A percentile compares a stretch with the other conserved stretches of the same genome.
Evolutionary conservation across 176 grass and related monocot genomes (phyloP).

Genomic region (Aegilops bicornis): DNA sequence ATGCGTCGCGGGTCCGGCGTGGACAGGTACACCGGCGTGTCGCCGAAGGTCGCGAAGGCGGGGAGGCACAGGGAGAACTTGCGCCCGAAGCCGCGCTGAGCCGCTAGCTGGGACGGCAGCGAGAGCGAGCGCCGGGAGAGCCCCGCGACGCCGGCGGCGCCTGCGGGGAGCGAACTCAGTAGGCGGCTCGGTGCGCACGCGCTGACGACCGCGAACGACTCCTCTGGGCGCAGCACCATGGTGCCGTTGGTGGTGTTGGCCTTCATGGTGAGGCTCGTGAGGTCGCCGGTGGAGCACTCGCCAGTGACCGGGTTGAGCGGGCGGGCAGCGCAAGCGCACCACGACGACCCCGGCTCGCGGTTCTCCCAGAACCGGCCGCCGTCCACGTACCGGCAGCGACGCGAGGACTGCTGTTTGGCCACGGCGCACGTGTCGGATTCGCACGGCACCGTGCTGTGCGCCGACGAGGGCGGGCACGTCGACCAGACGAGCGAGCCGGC

Average conservation of each 20-base stretch:
- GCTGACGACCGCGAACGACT: conserved; percentile 27
- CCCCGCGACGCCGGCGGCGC: conserved; percentile 51
- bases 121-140: conserved; percentile 34
- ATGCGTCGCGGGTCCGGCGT: too few relatives aligned
- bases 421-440: background rate
- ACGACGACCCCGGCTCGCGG: background rate
- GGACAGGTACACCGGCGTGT: conserved; percentile 28
- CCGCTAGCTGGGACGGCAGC: conserved; percentile 41
- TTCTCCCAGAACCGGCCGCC: too few relatives aligned
- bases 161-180: conserved; percentile 27
- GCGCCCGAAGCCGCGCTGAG: conserved; percentile 32
- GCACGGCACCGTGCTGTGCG: conserved; percentile 15
- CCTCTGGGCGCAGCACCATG: background rate
- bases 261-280: conserved; percentile 27
- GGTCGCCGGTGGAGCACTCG: conserved; percentile 20
- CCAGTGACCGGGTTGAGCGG: conserved; percentile 45
- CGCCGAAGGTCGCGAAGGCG: conserved; percentile 57
- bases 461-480: background rate
- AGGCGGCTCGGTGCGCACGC: conserved; percentile 42
- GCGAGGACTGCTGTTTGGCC: background rate
- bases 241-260: conserved; percentile 59
- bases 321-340: conserved; percentile 37
- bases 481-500: conserved; percentile 44
- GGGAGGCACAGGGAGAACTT: conserved; percentile 78
- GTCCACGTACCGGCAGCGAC: conserved; percentile 23